phyloP scores from a whole-genome alignment of 2,329 filamentous ascomycete genomes.

The Clarireedia monteithiana region DNA sequence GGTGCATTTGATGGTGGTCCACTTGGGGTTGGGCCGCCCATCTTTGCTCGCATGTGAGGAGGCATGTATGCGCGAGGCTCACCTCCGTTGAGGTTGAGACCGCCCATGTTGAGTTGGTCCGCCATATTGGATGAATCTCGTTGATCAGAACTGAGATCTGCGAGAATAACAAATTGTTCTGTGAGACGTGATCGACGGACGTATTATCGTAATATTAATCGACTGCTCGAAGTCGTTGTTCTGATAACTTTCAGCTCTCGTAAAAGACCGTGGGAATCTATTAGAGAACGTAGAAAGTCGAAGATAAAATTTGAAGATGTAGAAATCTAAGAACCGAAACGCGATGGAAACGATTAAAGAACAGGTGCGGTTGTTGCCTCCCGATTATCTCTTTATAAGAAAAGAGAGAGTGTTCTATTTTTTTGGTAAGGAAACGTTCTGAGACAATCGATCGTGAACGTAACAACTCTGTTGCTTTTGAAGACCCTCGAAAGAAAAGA shows the following conservation, averaged over 20 bases:
- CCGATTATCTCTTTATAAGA: not conserved
- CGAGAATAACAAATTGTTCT: constrained; percentile 7
- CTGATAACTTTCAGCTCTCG: constrained; percentile 14
- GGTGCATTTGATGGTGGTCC: constrained; percentile 12
- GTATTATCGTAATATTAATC: constrained; percentile 12
- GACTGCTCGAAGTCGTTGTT: not conserved
- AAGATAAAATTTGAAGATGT: constrained; percentile 17
- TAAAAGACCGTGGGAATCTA: constrained; percentile 23
- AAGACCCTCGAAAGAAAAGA: not conserved
- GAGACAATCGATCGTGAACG: not conserved
- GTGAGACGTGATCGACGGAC: not conserved
- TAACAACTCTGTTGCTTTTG: not conserved
- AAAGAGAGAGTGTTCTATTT: not conserved
- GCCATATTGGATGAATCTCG: constrained; percentile 52
- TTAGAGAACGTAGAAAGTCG: constrained; percentile 4
- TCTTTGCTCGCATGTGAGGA: constrained; percentile 67
- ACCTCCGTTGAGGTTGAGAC: constrained; percentile 53
- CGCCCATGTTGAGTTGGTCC: constrained; percentile 76
- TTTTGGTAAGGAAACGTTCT: not conserved
- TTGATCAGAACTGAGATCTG: constrained; percentile 7
- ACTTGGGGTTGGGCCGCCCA: constrained; percentile 28
- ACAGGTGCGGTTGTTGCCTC: constrained; percentile 8
- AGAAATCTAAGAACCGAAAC: constrained; percentile 26
- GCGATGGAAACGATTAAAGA: constrained; percentile 24
- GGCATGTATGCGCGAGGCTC: constrained; percentile 71